Evolutionary conservation across 345 rosid genomes (phyloP).

Genomic region (Arabidopsis thaliana): DNA sequence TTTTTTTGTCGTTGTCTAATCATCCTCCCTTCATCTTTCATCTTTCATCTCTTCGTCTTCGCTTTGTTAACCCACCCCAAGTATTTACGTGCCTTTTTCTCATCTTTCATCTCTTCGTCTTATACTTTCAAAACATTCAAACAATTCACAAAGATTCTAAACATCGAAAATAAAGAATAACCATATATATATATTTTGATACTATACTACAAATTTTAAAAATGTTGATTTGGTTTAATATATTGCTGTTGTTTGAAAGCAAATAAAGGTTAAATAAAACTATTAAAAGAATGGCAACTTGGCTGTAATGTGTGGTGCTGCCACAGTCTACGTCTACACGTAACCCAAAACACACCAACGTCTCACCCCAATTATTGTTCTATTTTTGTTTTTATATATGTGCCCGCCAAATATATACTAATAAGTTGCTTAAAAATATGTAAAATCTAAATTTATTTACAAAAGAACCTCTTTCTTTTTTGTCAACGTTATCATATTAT

Average conservation of each 20-base stretch:
- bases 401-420: not conserved
- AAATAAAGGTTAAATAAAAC: conserved; percentile 27
- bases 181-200: too few relatives aligned
- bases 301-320: conserved; percentile 41
- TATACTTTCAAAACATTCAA: too few relatives aligned
- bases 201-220: too few relatives aligned
- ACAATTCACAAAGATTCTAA: too few relatives aligned
- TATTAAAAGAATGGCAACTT: conserved; percentile 35
- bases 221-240: too few relatives aligned
- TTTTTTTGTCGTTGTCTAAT: conserved; percentile 11
- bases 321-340: conserved; percentile 37
- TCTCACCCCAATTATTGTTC: conserved; percentile 41
- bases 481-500: conserved; percentile 33
- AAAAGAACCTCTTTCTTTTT: not conserved
- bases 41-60: conserved; percentile 20
- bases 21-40: not conserved
- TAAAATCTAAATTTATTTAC: not conserved
- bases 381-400: conserved; percentile 14
- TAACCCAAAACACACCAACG: conserved; percentile 19
- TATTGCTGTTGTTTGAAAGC: not conserved
- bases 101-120: not conserved
- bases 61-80: conserved; percentile 26
- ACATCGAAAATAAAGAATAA: too few relatives aligned
- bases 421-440: not conserved
- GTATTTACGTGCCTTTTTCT: conserved; percentile 11